phyloP scores from a whole-genome alignment of 495 filamentous ascomycete species.

The Podospora anserina region DNA sequence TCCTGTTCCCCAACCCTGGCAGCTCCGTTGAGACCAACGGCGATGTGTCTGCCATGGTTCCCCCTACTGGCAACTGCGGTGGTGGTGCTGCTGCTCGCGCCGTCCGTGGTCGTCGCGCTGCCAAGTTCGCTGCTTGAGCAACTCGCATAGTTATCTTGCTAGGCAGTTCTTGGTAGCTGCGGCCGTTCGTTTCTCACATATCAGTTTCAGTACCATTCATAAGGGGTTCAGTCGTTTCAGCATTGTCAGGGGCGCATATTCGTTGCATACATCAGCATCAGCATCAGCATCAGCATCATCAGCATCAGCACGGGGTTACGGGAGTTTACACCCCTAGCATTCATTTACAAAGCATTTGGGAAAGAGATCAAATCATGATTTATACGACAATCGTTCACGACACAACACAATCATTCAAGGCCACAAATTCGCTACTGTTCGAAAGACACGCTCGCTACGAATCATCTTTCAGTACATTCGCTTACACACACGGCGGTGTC shows the following conservation, averaged over 20 bases:
- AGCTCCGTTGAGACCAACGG: conserved; percentile 44
- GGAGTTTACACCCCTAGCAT: not conserved
- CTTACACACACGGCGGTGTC: not conserved
- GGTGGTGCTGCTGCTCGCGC: conserved; percentile 14
- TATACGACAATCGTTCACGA: not conserved
- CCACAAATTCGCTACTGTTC: not conserved
- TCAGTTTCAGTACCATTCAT: not conserved
- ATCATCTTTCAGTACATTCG: not conserved
- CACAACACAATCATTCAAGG: not conserved
- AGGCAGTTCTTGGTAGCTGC: not conserved
- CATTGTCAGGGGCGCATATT: conserved; percentile 4
- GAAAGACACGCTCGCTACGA: not conserved
- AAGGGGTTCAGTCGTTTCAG: conserved; percentile 4
- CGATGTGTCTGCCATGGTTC: conserved; percentile 29
- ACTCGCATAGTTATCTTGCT: not conserved
- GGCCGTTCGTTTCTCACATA: too few relatives aligned
- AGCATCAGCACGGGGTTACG: not conserved
- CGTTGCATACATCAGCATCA: conserved; percentile 5
- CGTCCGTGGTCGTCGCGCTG: conserved; percentile 14
- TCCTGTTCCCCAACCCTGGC: conserved; percentile 57
- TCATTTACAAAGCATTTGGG: not conserved
- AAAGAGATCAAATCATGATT: not conserved
- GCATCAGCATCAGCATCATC: too few relatives aligned
- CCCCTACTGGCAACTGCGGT: conserved; percentile 23
- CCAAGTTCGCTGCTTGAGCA: conserved; percentile 10